These are phyloP conservation scores for Colletotrichum phormii DNA, from an alignment of 2,329 filamentous ascomycete species.

Conservation along the genomic window DNA sequence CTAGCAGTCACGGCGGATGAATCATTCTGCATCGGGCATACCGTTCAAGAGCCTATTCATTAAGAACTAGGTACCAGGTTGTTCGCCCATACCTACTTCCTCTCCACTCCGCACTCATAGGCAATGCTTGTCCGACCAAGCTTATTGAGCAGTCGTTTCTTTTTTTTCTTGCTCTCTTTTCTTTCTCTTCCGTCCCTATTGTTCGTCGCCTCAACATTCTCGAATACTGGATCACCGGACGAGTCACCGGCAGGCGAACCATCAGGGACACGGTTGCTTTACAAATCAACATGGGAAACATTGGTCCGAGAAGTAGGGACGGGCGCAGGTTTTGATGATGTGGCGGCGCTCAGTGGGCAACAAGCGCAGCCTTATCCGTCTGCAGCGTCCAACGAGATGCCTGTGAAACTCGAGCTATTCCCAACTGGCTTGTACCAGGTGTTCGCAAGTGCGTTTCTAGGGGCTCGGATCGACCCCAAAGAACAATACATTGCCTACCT, in stretches of 20 bases:
- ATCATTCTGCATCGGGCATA: neutral
- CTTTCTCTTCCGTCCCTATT: conserved; percentile 1
- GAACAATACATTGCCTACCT: neutral
- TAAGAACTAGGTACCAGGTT: neutral
- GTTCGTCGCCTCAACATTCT: neutral
- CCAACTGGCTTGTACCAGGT: neutral
- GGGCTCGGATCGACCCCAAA: conserved; percentile 17
- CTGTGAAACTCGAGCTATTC: conserved; percentile 28
- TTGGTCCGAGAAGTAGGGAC: conserved; percentile 23
- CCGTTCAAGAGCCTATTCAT: conserved; percentile 10
- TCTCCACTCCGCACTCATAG: neutral
- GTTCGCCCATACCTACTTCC: neutral
- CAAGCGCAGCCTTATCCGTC: conserved; percentile 36
- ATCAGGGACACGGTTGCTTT: conserved; percentile 19
- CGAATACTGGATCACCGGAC: neutral
- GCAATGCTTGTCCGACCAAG: neutral
- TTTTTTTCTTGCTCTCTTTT: neutral
- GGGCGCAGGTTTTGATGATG: conserved; percentile 28
- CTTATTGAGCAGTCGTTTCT: neutral
- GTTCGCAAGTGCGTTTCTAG: conserved; percentile 2
- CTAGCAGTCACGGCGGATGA: conserved; percentile 1
- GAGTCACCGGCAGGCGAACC: conserved; percentile 19
- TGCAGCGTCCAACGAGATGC: conserved; percentile 13
- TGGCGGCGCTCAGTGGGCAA: conserved; percentile 27
- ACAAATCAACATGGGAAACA: conserved; percentile 30